These are phyloP conservation scores for Simplicillium sp. DNA, from an alignment of 2,329 filamentous ascomycete genomes.

Conservation along the genomic window DNA sequence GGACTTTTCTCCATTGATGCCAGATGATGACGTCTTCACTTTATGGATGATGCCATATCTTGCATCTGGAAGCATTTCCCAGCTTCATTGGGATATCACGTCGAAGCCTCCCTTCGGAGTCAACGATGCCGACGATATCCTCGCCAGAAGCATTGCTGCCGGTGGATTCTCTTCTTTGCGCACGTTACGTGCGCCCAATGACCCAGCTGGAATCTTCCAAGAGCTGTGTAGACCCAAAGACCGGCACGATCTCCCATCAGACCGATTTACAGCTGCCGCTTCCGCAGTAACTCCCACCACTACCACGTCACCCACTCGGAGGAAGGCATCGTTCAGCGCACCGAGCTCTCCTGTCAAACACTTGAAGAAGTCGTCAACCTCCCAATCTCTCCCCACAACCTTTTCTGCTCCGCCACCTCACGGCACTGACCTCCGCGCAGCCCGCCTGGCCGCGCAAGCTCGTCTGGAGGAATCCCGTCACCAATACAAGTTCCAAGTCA, in stretches of 20 bases:
- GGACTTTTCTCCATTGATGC: conserved; percentile 41
- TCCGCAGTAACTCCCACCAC: conserved; percentile 6
- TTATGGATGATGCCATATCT: conserved; percentile 58
- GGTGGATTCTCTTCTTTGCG: conserved; percentile 54
- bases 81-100: conserved; percentile 57
- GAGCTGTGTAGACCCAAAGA: conserved; percentile 55
- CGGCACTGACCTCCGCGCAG: conserved; percentile 35
- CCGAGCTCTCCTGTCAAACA: conserved; percentile 15
- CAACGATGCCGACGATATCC: conserved; percentile 47
- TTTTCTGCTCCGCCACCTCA: conserved; percentile 12
- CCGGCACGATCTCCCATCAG: conserved; percentile 39
- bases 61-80: conserved; percentile 41
- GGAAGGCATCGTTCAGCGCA: conserved; percentile 6
- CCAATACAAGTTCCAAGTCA: conserved; percentile 46
- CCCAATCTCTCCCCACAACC: conserved; percentile 18
- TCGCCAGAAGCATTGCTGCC: conserved; percentile 53
- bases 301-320: neutral
- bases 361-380: conserved; percentile 25
- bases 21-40: conserved; percentile 39
- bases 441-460: conserved; percentile 55
- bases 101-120: conserved; percentile 25
- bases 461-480: conserved; percentile 50
- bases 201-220: conserved; percentile 62
- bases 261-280: conserved; percentile 27
- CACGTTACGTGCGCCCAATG: conserved; percentile 54